These are phyloP conservation scores for Pythium volutum DNA, from an alignment of 352 stramenopile species.

Conservation along the genomic window DNA sequence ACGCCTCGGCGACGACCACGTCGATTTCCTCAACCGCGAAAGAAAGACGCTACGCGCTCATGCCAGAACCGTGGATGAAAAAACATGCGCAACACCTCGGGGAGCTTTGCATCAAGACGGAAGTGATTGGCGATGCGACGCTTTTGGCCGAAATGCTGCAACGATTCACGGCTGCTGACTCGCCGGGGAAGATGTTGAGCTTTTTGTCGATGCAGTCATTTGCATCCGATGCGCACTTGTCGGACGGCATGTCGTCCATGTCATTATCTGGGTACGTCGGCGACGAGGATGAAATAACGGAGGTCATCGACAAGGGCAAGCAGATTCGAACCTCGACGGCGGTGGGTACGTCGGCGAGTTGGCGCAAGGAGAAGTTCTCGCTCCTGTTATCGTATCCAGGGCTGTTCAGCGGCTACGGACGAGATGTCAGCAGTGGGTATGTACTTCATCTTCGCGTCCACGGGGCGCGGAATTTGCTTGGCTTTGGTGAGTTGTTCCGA, in stretches of 20 bases:
- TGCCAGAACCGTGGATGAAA: conserved; percentile 73
- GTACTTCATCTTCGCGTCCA: conserved; percentile 47
- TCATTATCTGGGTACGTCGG: conserved; percentile 16
- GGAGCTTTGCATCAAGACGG: conserved; percentile 64
- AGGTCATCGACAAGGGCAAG: conserved; percentile 36
- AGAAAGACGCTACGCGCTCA: conserved; percentile 55
- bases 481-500: conserved; percentile 3
- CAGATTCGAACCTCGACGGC: conserved; percentile 42
- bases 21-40: conserved; percentile 49
- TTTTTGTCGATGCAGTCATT: conserved; percentile 56
- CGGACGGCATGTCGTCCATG: conserved; percentile 13
- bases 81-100: conserved; percentile 49
- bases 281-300: conserved; percentile 47
- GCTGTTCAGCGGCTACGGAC: conserved; percentile 46
- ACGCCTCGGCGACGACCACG: conserved; percentile 43
- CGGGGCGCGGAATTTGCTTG: conserved; percentile 38
- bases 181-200: conserved; percentile 48
- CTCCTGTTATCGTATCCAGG: conserved; percentile 62
- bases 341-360: conserved; percentile 32
- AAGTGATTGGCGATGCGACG: conserved; percentile 57
- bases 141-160: conserved; percentile 55
- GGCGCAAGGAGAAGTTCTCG: conserved; percentile 62
- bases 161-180: conserved; percentile 24
- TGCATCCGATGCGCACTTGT: conserved; percentile 37
- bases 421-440: conserved; percentile 31